Evolutionary conservation across 148 eudicot genomes (phyloP).

Genomic region (Rhododendron henanense): DNA sequence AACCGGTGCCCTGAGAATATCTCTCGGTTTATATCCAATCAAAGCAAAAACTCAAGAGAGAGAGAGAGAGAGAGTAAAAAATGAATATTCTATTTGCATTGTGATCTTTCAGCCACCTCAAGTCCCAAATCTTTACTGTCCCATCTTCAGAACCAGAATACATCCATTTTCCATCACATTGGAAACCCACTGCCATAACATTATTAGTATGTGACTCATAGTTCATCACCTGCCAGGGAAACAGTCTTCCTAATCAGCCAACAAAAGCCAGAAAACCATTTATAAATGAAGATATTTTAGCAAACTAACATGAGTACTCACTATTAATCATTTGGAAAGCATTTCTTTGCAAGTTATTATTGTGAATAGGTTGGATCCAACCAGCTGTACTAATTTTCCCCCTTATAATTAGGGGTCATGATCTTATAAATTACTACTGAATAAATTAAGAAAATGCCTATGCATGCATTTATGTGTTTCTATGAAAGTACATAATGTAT

Average conservation of each 20-base stretch:
- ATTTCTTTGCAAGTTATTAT: background rate
- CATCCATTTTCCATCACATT: slow-evolving; percentile 97
- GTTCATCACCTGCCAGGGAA: slow-evolving; percentile 75
- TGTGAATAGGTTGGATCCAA: background rate
- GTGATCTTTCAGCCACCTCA: slow-evolving; percentile 44
- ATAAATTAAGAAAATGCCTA: background rate
- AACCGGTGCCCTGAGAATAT: slow-evolving; percentile 71
- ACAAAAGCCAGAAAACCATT: background rate
- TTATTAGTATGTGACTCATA: slow-evolving; percentile 94
- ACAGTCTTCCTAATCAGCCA: background rate
- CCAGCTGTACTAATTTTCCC: background rate
- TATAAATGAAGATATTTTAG: background rate
- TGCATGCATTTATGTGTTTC: background rate
- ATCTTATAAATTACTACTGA: background rate
- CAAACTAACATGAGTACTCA: background rate
- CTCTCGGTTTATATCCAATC: background rate
- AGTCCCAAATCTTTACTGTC: slow-evolving; percentile 98
- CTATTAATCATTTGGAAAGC: background rate
- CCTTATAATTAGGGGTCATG: background rate
- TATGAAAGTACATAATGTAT: background rate
- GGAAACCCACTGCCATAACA: slow-evolving; percentile 98
- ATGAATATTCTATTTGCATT: background rate
- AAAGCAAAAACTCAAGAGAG: background rate
- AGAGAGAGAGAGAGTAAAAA: background rate
- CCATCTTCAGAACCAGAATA: slow-evolving; percentile 99